phyloP scores from a whole-genome alignment of 2,329 filamentous ascomycete genomes.

The Cladosporium sp. region DNA sequence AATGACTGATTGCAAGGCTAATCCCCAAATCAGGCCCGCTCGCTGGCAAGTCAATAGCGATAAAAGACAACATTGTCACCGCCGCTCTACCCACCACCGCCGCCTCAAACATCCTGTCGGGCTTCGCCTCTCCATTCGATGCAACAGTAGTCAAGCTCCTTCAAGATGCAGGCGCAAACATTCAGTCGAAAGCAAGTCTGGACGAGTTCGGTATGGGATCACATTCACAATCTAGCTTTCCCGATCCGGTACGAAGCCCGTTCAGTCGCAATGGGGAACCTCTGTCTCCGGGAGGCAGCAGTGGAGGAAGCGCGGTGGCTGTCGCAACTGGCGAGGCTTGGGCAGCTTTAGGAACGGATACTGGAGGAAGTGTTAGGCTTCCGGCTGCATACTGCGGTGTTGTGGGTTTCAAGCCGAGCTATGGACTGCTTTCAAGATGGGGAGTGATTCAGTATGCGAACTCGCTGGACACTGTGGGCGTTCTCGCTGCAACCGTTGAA shows the following conservation, averaged over 20 bases:
- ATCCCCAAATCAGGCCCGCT: conserved; percentile 1
- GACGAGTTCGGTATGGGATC: conserved; percentile 97
- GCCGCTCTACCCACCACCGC: conserved; percentile 64
- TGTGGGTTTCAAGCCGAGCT: conserved; percentile 86
- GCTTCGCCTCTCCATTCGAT: conserved; percentile 71
- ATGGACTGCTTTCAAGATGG: conserved; percentile 78
- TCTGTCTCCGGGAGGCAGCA: conserved; percentile 79
- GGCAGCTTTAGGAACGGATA: conserved; percentile 85
- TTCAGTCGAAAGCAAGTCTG: conserved; percentile 83
- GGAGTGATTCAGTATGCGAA: conserved; percentile 91
- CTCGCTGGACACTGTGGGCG: conserved; percentile 83
- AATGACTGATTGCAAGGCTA: background rate
- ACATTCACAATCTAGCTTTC: conserved; percentile 65
- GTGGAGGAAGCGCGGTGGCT: conserved; percentile 86
- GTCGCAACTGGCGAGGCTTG: conserved; percentile 63
- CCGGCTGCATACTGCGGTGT: conserved; percentile 82
- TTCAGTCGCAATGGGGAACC: conserved; percentile 31
- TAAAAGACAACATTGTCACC: conserved; percentile 52
- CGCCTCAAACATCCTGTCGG: conserved; percentile 66
- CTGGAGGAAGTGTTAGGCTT: conserved; percentile 80
- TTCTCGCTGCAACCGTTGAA: conserved; percentile 58
- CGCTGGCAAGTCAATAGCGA: conserved; percentile 37
- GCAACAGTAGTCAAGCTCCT: conserved; percentile 75
- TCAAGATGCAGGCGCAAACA: conserved; percentile 55
- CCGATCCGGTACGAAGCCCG: conserved; percentile 60